A percentile compares a stretch with the other conserved stretches of the same genome.
Evolutionary conservation across 1,284 basidiomycete species (phyloP).

Genomic region (Tetrapyrgos nigripes): DNA sequence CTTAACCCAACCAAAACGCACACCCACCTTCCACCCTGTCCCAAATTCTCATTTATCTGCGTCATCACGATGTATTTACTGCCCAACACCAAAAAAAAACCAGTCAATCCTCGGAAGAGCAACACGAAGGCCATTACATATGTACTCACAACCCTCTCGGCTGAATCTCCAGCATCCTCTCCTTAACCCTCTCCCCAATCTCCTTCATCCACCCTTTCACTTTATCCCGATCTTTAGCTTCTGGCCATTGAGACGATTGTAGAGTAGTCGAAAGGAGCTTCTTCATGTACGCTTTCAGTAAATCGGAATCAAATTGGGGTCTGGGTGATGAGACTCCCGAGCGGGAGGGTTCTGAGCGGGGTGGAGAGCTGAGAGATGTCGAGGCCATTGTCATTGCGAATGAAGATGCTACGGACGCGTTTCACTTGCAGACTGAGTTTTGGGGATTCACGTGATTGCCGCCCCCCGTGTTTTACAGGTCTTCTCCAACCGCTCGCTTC

Average conservation of each 20-base stretch:
- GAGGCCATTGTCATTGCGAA: constrained; percentile 40
- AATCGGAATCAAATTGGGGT: constrained; percentile 73
- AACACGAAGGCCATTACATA: background rate
- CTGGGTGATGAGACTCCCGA: constrained; percentile 63
- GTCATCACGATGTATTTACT: constrained; percentile 87
- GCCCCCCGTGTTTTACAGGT: no score
- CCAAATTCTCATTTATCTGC: constrained; percentile 81
- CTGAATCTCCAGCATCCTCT: constrained; percentile 82
- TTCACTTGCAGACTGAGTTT: no score
- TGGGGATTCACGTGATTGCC: no score
- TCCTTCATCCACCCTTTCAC: constrained; percentile 81
- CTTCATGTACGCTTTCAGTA: constrained; percentile 79
- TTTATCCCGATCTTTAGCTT: constrained; percentile 68
- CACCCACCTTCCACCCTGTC: constrained; percentile 78
- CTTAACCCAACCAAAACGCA: background rate
- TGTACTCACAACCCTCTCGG: constrained; percentile 76
- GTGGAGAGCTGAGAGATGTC: constrained; percentile 51
- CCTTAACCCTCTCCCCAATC: constrained; percentile 81
- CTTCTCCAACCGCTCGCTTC: no score
- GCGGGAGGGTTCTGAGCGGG: constrained; percentile 46
- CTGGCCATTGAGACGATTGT: constrained; percentile 68
- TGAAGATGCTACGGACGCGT: no score
- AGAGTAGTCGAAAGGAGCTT: constrained; percentile 74
- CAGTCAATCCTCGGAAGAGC: background rate
- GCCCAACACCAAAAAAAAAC: constrained; percentile 2